A percentile compares a stretch with the other conserved stretches of the same genome.
Evolutionary conservation across 139 green algal genomes (phyloP).

Genomic region (Coccomyxa sp.): DNA sequence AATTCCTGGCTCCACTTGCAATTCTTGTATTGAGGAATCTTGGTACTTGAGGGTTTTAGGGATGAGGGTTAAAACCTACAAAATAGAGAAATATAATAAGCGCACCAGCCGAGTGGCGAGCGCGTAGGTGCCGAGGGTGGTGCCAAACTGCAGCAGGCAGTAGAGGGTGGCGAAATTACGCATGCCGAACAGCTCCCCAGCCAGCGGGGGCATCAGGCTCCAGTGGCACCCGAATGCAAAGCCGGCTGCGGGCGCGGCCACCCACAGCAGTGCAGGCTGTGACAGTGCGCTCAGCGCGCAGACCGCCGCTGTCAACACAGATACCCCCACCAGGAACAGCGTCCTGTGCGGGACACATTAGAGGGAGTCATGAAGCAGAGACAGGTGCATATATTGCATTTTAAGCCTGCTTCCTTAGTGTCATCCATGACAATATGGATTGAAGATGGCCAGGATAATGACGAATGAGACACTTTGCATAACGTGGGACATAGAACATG

Average conservation of each 20-base stretch:
- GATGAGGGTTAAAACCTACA: no score
- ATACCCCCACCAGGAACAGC: neutral
- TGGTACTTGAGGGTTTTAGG: no score
- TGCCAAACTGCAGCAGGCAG: constrained; percentile 22
- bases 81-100: neutral
- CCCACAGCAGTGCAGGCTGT: neutral
- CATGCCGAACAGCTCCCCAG: constrained; percentile 43
- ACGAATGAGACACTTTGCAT: no score
- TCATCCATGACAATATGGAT: no score
- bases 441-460: no score
- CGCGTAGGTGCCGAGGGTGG: constrained; percentile 26
- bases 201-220: constrained; percentile 68
- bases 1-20: no score
- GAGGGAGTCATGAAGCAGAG: neutral
- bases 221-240: constrained; percentile 41
- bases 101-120: constrained; percentile 36
- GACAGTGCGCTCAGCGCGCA: neutral
- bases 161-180: constrained; percentile 38
- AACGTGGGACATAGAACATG: no score
- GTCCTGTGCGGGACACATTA: neutral
- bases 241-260: neutral
- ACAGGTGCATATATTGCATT: no score
- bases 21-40: no score
- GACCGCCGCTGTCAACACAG: neutral
- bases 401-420: no score